A percentile compares a stretch with the other conserved stretches of the same genome.
Conservation (phyloP, 768 basidiomycete genomes). For the Russula sp. region DNA sequence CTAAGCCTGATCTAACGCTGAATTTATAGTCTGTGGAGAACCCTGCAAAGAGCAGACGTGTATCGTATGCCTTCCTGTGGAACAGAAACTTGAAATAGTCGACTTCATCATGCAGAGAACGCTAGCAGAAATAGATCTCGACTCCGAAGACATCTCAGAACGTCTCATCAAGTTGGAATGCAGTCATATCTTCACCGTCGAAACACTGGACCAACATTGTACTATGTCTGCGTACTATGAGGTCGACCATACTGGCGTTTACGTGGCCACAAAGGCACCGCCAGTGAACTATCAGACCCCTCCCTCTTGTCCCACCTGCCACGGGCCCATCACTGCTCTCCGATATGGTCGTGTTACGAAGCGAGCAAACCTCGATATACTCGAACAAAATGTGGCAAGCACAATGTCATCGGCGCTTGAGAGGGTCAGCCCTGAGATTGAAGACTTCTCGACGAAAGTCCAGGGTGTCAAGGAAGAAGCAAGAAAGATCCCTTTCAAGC, state of each 20-base stretch:
- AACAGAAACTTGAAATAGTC: constrained; percentile 28
- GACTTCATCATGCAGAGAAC: constrained; percentile 33
- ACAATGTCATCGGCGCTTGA: constrained; percentile 27
- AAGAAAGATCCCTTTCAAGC: constrained; percentile 14
- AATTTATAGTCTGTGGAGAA: constrained; percentile 33
- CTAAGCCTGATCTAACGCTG: background rate
- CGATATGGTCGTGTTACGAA: constrained; percentile 34
- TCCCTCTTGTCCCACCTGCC: constrained; percentile 34
- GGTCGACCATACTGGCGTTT: constrained; percentile 25
- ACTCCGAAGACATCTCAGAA: constrained; percentile 28
- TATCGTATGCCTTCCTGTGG: constrained; percentile 27
- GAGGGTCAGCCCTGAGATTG: constrained; percentile 12
- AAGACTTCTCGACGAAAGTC: constrained; percentile 9
- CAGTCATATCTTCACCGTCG: constrained; percentile 36
- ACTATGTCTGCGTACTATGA: constrained; percentile 30
- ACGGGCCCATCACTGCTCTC: constrained; percentile 29
- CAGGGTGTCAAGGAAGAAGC: constrained; percentile 12
- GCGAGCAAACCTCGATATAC: constrained; percentile 33
- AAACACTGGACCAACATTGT: constrained; percentile 35
- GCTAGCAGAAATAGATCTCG: constrained; percentile 25
- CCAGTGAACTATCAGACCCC: constrained; percentile 28
- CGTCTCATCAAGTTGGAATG: constrained; percentile 30
- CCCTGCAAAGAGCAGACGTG: constrained; percentile 32
- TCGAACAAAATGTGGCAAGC: constrained; percentile 34
- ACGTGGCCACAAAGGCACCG: constrained; percentile 26